Evolutionary conservation across 768 basidiomycete species (phyloP).

Genomic region (Tricholoma matsutake): DNA sequence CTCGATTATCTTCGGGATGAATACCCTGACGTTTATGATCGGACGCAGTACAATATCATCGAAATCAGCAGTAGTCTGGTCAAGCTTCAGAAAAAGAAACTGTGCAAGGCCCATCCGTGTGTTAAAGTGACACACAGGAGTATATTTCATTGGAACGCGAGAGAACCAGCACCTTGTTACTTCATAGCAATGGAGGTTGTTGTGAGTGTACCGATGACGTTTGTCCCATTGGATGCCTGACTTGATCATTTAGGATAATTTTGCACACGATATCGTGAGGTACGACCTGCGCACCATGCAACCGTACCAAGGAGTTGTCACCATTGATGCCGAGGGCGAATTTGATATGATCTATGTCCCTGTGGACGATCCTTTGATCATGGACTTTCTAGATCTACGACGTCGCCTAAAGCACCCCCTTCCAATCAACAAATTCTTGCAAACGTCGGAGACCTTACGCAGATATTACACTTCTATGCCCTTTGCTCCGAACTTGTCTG

Average conservation of each 20-base stretch:
- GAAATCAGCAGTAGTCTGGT: slow-evolving; percentile 88
- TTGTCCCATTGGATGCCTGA: not conserved
- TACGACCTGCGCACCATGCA: slow-evolving; percentile 78
- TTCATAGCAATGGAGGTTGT: slow-evolving; percentile 95
- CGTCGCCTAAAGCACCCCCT: slow-evolving; percentile 53
- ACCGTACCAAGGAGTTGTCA: slow-evolving; percentile 82
- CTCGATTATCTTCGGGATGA: slow-evolving; percentile 73
- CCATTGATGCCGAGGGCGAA: slow-evolving; percentile 76
- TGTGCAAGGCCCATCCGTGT: slow-evolving; percentile 61
- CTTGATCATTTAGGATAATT: slow-evolving; percentile 69
- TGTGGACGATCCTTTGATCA: slow-evolving; percentile 81
- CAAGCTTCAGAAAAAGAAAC: slow-evolving; percentile 62
- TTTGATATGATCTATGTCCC: slow-evolving; percentile 81
- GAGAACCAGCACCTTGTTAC: slow-evolving; percentile 82
- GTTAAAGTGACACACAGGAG: slow-evolving; percentile 72
- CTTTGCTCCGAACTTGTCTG: slow-evolving; percentile 86
- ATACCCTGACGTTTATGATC: slow-evolving; percentile 90
- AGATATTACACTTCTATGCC: slow-evolving; percentile 69
- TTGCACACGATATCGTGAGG: slow-evolving; percentile 92
- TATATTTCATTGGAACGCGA: slow-evolving; percentile 80
- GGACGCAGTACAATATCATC: slow-evolving; percentile 90
- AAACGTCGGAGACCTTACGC: slow-evolving; percentile 54
- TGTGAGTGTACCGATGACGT: slow-evolving; percentile 45
- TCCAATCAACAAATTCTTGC: slow-evolving; percentile 54
- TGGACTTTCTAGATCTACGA: slow-evolving; percentile 72